phyloP scores from a whole-genome alignment of 805 yeast species.

The Sugiyamaella mastotermitis region DNA sequence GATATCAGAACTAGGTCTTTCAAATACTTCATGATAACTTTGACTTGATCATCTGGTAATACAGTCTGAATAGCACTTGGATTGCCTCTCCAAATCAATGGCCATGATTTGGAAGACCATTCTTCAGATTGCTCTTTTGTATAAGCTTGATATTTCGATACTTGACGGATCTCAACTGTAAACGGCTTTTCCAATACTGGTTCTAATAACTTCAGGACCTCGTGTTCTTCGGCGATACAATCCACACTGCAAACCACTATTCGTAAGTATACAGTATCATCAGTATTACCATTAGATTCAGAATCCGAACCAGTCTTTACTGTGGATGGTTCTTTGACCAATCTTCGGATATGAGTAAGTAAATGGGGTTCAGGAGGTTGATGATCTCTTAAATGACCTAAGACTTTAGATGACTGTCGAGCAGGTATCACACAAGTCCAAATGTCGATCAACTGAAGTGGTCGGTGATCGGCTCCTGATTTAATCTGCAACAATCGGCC shows the following conservation, averaged over 20 bases:
- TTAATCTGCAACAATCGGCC: constrained; percentile 22
- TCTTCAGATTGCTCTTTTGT: constrained; percentile 57
- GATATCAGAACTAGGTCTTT: constrained; percentile 26
- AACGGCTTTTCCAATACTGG: neutral
- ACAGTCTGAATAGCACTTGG: constrained; percentile 47
- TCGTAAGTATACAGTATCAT: constrained; percentile 22
- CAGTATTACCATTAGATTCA: neutral
- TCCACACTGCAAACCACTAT: constrained; percentile 45
- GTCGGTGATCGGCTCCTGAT: constrained; percentile 21
- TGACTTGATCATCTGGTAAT: constrained; percentile 42
- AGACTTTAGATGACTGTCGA: constrained; percentile 21
- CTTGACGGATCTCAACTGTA: constrained; percentile 21
- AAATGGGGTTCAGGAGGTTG: constrained; percentile 28
- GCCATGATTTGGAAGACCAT: constrained; percentile 75
- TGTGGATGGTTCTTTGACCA: constrained; percentile 22
- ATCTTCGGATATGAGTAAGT: constrained; percentile 32
- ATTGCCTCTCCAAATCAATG: constrained; percentile 89
- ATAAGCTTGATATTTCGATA: constrained; percentile 62
- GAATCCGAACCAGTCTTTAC: neutral
- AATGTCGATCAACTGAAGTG: constrained; percentile 23
- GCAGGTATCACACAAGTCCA: constrained; percentile 31
- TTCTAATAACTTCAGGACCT: constrained; percentile 13
- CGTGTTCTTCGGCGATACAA: constrained; percentile 24
- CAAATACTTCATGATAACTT: constrained; percentile 33
- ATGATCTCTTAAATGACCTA: constrained; percentile 23